A percentile compares a stretch with the other conserved stretches of the same genome.
These are phyloP conservation scores for Clitoria ternatea DNA, from an alignment of 306 rosid genomes.

Conservation along the genomic window DNA sequence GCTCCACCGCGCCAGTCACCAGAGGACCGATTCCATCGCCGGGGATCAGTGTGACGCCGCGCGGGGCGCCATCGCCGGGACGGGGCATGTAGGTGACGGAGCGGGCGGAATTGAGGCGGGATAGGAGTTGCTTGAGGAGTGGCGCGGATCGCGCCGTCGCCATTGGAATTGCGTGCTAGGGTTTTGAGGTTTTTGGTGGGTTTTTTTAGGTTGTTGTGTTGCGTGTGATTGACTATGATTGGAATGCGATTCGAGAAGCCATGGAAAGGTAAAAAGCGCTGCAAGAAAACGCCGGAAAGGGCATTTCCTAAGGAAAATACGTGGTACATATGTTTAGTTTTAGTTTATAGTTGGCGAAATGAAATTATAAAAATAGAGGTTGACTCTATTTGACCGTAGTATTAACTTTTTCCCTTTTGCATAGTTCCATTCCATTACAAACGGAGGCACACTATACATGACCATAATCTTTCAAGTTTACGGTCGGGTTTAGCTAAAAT, in stretches of 20 bases:
- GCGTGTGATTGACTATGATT: not conserved
- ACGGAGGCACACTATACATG: too few relatives aligned
- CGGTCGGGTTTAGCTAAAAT: too few relatives aligned
- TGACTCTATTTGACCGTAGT: too few relatives aligned
- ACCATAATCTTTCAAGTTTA: too few relatives aligned
- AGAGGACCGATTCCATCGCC: slow-evolving; percentile 82
- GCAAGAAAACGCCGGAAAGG: not conserved
- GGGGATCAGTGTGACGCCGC: slow-evolving; percentile 70
- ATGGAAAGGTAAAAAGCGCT: slow-evolving; percentile 4
- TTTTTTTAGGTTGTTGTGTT: not conserved
- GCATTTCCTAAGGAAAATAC: too few relatives aligned
- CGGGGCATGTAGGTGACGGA: slow-evolving; percentile 85
- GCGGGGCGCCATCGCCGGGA: slow-evolving; percentile 75
- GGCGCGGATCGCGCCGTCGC: slow-evolving; percentile 45
- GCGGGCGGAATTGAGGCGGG: slow-evolving; percentile 38
- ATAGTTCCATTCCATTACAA: too few relatives aligned
- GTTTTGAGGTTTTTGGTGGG: slow-evolving; percentile 9
- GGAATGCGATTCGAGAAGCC: slow-evolving; percentile 20
- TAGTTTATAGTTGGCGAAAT: too few relatives aligned
- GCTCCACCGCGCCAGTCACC: slow-evolving; percentile 77
- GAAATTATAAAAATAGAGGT: too few relatives aligned
- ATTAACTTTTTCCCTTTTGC: too few relatives aligned
- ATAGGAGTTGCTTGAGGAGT: slow-evolving; percentile 27
- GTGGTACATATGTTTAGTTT: too few relatives aligned
- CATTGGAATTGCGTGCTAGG: slow-evolving; percentile 40